A percentile compares a stretch with the other conserved stretches of the same genome.
These are phyloP conservation scores for Bremia lactucae DNA, from an alignment of 352 stramenopile species.

Conservation along the genomic window DNA sequence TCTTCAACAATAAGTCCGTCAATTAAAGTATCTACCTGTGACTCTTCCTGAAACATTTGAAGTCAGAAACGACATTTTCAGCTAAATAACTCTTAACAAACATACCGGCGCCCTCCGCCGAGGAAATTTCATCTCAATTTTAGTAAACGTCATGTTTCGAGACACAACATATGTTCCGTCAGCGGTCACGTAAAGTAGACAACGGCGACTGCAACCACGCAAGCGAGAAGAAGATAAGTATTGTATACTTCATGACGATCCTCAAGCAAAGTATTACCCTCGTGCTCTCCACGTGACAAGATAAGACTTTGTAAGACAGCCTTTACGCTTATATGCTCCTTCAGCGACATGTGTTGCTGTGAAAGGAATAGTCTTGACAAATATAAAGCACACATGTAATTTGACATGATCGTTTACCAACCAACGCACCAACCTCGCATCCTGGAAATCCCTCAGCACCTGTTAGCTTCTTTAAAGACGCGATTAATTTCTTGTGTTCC, in stretches of 20 bases:
- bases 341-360: constrained; percentile 75
- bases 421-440: constrained; percentile 46
- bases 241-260: neutral
- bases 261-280: constrained; percentile 39
- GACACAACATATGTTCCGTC: constrained; percentile 72
- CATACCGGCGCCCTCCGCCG: constrained; percentile 52
- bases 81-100: neutral
- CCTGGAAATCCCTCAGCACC: constrained; percentile 66
- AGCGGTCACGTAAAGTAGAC: constrained; percentile 59
- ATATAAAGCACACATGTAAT: neutral
- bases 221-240: constrained; percentile 2
- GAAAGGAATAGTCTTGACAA: constrained; percentile 60
- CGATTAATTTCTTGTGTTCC: constrained; percentile 42
- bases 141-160: constrained; percentile 74
- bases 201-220: constrained; percentile 40
- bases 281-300: constrained; percentile 75
- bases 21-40: constrained; percentile 70
- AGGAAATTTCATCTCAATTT: constrained; percentile 85
- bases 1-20: constrained; percentile 83
- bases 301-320: constrained; percentile 70
- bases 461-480: constrained; percentile 58
- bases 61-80: too few species aligned
- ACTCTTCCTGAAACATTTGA: constrained; percentile 43
- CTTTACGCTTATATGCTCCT: constrained; percentile 58
- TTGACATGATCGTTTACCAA: neutral